A percentile compares a stretch with the other conserved stretches of the same genome.
Evolutionary conservation across 148 eudicot species (phyloP).

Genomic region (Amaranthus cruentus): DNA sequence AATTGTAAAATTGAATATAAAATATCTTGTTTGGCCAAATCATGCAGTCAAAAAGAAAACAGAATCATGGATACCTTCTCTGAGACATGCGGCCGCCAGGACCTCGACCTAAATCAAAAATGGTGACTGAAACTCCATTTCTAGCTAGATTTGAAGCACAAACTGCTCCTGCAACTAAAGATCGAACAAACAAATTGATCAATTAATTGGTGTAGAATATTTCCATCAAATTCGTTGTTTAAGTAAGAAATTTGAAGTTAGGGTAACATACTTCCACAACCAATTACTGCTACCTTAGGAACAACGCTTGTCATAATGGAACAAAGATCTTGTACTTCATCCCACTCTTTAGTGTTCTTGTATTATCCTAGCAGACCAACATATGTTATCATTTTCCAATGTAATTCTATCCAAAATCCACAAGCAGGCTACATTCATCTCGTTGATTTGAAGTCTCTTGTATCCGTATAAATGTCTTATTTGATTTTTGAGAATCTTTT

Average conservation of each 20-base stretch:
- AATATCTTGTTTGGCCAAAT: background rate
- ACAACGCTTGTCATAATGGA: constrained; percentile 40
- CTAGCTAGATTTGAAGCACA: constrained; percentile 85
- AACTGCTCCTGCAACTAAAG: constrained; percentile 83
- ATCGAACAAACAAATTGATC: background rate
- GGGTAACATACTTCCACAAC: constrained; percentile 72
- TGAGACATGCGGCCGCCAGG: constrained; percentile 99
- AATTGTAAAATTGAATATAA: background rate
- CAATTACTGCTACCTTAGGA: constrained; percentile 74
- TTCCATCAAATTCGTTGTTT: background rate
- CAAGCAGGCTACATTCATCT: no score
- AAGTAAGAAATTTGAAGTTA: background rate
- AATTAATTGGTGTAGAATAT: no score
- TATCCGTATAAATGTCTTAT: no score
- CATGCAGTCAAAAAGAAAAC: background rate
- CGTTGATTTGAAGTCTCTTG: no score
- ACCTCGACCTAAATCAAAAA: constrained; percentile 85
- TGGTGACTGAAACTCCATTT: constrained; percentile 71
- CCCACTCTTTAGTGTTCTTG: background rate
- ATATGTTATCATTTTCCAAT: background rate
- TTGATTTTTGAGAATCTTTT: no score
- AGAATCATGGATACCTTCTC: constrained; percentile 45
- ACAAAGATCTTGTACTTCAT: background rate
- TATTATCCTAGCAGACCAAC: background rate
- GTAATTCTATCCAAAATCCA: no score